phyloP scores from a whole-genome alignment of 2,329 filamentous ascomycete species.

The Byssochlamys sp. region DNA sequence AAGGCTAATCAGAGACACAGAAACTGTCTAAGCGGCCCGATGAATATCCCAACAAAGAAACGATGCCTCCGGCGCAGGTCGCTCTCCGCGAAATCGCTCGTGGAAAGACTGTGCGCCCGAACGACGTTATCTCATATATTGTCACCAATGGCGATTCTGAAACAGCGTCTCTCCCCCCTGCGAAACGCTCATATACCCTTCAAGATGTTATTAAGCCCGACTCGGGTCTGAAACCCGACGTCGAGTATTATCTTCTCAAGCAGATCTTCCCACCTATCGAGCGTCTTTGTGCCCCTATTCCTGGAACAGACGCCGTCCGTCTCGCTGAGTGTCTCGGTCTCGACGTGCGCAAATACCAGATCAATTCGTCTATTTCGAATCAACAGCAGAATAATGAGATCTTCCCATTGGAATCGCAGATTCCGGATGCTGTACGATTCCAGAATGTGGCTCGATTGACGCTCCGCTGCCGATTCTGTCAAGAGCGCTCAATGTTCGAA shows the following conservation, averaged over 20 bases:
- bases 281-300: constrained; percentile 90
- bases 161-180: constrained; percentile 54
- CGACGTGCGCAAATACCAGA: constrained; percentile 77
- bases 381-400: constrained; percentile 58
- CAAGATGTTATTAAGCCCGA: constrained; percentile 74
- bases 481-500: constrained; percentile 61
- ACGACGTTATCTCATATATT: constrained; percentile 93
- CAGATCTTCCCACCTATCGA: constrained; percentile 97
- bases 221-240: constrained; percentile 67
- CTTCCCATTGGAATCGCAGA: constrained; percentile 84
- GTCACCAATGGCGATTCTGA: constrained; percentile 61
- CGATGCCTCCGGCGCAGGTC: constrained; percentile 95
- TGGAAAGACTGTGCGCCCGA: constrained; percentile 79
- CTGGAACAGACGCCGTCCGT: constrained; percentile 78
- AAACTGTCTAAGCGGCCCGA: constrained; percentile 89
- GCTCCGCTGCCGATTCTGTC: constrained; percentile 75
- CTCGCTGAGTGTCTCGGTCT: constrained; percentile 89
- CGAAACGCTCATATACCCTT: constrained; percentile 80
- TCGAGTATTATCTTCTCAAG: constrained; percentile 98
- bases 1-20: constrained; percentile 21
- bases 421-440: constrained; percentile 84
- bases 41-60: constrained; percentile 87
- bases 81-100: constrained; percentile 77
- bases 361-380: constrained; percentile 48
- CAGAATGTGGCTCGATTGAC: constrained; percentile 65